phyloP scores from a whole-genome alignment of 2,329 filamentous ascomycete genomes.

The Ascochyta pisi region DNA sequence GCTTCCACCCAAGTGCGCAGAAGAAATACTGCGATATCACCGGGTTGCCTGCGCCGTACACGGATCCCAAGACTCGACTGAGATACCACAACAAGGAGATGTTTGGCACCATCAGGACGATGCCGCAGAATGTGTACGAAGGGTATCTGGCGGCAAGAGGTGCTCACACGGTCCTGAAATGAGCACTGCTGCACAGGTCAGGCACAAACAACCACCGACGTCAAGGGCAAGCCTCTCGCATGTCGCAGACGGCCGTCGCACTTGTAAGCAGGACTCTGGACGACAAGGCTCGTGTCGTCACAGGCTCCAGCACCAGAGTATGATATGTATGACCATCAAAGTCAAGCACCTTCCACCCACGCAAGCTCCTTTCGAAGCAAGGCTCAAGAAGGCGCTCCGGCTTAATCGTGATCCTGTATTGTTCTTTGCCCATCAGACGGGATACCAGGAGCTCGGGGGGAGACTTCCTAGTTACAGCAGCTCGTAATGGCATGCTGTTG shows the following conservation, averaged over 20 bases:
- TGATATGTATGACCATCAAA: slow-evolving; percentile 83
- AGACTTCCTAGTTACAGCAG: slow-evolving; percentile 65
- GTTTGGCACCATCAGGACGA: slow-evolving; percentile 78
- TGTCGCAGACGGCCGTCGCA: background rate
- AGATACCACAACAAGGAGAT: slow-evolving; percentile 94
- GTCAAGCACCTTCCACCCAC: slow-evolving; percentile 95
- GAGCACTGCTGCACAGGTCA: slow-evolving; percentile 41
- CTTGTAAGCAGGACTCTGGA: background rate
- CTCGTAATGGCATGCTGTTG: slow-evolving; percentile 55
- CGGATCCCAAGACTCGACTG: slow-evolving; percentile 92
- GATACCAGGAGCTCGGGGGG: slow-evolving; percentile 80
- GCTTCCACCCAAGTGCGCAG: slow-evolving; percentile 75
- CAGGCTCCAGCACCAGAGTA: background rate
- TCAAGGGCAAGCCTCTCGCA: background rate
- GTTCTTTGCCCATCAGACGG: slow-evolving; percentile 79
- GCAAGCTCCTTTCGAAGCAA: slow-evolving; percentile 75
- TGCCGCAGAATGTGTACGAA: slow-evolving; percentile 85
- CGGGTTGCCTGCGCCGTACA: slow-evolving; percentile 87
- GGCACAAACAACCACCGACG: background rate
- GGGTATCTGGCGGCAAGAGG: slow-evolving; percentile 88
- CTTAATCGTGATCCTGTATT: slow-evolving; percentile 88
- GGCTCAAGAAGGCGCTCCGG: slow-evolving; percentile 94
- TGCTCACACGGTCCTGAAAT: slow-evolving; percentile 93
- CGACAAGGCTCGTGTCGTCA: background rate
- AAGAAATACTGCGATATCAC: slow-evolving; percentile 97